Evolutionary conservation across 129 eudicot genomes (phyloP).

Genomic region (Escallonia rubra): DNA sequence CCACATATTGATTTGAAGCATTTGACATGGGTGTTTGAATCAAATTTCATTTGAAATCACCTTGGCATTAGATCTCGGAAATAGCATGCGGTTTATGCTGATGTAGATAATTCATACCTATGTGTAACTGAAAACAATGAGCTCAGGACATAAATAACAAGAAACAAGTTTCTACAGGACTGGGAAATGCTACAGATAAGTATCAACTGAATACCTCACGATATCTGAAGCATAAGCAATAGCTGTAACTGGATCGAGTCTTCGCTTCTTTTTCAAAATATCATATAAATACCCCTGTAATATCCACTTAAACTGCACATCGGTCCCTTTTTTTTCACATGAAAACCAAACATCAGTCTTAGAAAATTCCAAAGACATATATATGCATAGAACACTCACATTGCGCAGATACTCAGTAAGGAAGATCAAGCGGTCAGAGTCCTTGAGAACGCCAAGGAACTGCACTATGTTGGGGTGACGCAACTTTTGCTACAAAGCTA

Average conservation of each 20-base stretch:
- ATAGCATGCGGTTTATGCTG: conserved; percentile 69
- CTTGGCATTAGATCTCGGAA: conserved; percentile 77
- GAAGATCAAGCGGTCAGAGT: conserved; percentile 53
- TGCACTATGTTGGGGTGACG: conserved; percentile 75
- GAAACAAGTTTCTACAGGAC: no score
- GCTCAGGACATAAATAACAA: neutral
- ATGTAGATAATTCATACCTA: conserved; percentile 66
- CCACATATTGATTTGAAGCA: no score
- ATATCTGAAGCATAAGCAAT: conserved; percentile 75
- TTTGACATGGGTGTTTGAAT: no score
- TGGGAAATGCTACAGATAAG: no score
- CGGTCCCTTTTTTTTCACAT: no score
- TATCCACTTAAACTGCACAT: no score
- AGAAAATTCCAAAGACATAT: neutral
- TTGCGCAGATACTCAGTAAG: conserved; percentile 58
- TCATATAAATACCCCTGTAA: conserved; percentile 69
- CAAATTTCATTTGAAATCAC: no score
- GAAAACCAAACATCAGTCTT: conserved; percentile 9
- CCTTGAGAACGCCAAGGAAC: conserved; percentile 66
- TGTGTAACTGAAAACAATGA: conserved; percentile 9
- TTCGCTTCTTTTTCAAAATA: conserved; percentile 56
- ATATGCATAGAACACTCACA: conserved; percentile 31
- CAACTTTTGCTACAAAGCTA: conserved; percentile 59
- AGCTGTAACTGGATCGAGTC: conserved; percentile 56
- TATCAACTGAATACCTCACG: conserved; percentile 45